Conservation (phyloP, 495 filamentous ascomycete species). For the Aspergillus avenaceus region DNA sequence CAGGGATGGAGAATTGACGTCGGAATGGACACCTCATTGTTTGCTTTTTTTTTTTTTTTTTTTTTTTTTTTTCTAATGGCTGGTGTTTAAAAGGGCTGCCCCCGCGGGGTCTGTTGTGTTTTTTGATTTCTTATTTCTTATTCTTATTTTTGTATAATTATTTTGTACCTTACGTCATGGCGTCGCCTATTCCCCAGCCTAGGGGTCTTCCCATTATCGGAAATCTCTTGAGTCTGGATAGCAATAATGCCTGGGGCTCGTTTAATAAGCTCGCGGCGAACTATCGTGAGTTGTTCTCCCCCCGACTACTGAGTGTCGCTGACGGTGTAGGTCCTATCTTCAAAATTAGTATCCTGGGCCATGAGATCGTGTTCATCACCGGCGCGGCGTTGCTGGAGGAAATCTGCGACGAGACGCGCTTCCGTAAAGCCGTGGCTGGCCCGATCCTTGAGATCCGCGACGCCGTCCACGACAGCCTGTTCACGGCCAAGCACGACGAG, state of each 20-base stretch:
- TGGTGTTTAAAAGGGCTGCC: too few relatives aligned
- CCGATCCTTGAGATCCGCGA: constrained; percentile 58
- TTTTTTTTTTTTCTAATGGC: too few relatives aligned
- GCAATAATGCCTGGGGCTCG: constrained; percentile 57
- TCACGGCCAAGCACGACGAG: constrained; percentile 62
- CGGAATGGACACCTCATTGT: not conserved
- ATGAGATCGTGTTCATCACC: constrained; percentile 50
- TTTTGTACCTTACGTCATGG: constrained; percentile 22
- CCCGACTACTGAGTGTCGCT: constrained; percentile 9
- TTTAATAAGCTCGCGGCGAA: constrained; percentile 60
- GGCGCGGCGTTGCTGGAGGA: constrained; percentile 61
- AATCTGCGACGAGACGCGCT: constrained; percentile 67
- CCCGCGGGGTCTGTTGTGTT: not conserved
- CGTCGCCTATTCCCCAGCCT: constrained; percentile 56
- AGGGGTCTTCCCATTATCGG: constrained; percentile 64
- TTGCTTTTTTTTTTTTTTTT: not conserved
- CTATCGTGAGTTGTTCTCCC: constrained; percentile 46
- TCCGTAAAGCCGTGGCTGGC: constrained; percentile 58
- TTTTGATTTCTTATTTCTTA: not conserved
- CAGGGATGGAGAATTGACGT: not conserved
- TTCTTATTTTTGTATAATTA: not conserved
- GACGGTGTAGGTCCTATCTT: constrained; percentile 59
- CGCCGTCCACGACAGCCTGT: constrained; percentile 66
- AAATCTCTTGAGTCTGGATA: constrained; percentile 61
- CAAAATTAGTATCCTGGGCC: constrained; percentile 55